Base-by-base conservation (phyloP, 2,329 filamentous ascomycete species). In the Verticillium dahliae region DNA sequence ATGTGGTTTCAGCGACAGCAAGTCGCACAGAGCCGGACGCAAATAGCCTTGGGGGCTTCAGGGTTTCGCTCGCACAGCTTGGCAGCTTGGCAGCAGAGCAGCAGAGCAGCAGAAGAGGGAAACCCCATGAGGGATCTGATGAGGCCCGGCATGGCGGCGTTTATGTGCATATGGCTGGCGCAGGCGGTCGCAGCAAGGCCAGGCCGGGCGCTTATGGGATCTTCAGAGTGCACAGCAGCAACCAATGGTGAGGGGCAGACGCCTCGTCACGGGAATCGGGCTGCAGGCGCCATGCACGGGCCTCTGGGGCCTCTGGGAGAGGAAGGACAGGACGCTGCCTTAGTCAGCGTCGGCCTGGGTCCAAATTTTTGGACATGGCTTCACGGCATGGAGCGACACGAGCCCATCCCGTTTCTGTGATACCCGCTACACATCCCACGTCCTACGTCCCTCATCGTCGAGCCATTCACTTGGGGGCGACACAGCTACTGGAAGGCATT, bases 141-240 rank as follows among this genome's bases (percentile, higher is more conserved):
- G 27, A 50, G 38, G 9, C 57, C 57, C 27, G 39, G 39, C 57
- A 58, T 62, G 60, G 60, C 62, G 60, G 58, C 62, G 52, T 63
- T 60, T 62, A 58, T n/a, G 37, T 60, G 59, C 63, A 63, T 61
- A 52, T 52, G 59, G 61, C 38, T 33, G 38, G 57, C 62, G 64
- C 62, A 65, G 62, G 57, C 52, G 59, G 62, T 60, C 62, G 62
- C 62, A 64, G 56, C 57, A 55, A 65, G 64, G 64, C 61, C 62
- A 57, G 62, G 50, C 45, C 61, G 64, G 64, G 64, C 64, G 64
- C 64, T 65, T 65, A 65, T 55, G 62, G 34, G 62, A 62, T 38
- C 61, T 61, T 50, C 59, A 58, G 57, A 10, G n/a, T 54, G 39
- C 39, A 50, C 33, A 37, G 37, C 35, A 5, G 14, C 35, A 59